Conservation (phyloP, 306 rosid species). For the Delonix regia region DNA sequence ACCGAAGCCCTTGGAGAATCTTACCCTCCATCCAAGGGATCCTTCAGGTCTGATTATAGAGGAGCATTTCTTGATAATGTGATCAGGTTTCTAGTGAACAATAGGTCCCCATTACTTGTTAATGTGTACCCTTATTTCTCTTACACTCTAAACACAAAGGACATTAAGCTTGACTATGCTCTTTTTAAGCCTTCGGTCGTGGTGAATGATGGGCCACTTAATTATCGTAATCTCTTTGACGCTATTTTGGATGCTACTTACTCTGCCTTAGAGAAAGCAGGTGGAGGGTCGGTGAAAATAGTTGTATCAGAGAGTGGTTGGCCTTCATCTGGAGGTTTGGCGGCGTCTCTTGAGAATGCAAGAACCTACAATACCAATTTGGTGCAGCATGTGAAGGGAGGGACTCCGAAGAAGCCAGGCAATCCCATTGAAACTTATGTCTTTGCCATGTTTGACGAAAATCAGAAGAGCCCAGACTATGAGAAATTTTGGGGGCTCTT, state of each 20-base stretch:
- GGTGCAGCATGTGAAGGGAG: conserved; percentile 45
- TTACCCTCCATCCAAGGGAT: conserved; percentile 53
- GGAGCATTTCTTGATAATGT: conserved; percentile 35
- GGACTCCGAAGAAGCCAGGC: conserved; percentile 49
- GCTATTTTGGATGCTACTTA: conserved; percentile 48
- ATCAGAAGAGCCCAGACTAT: conserved; percentile 15
- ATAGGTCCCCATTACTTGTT: conserved; percentile 44
- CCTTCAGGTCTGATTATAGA: conserved; percentile 11
- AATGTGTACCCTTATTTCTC: conserved; percentile 50
- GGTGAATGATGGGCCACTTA: conserved; percentile 40
- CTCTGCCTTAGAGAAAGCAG: conserved; percentile 49
- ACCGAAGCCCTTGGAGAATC: conserved; percentile 36
- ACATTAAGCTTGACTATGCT: conserved; percentile 43
- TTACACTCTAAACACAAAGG: conserved; percentile 4
- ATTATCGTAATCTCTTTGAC: conserved; percentile 50
- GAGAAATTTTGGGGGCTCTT: conserved; percentile 52
- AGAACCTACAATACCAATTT: conserved; percentile 47
- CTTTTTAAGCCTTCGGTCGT: conserved; percentile 41
- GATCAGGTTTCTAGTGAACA: conserved; percentile 32
- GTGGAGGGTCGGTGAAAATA: conserved; percentile 40
- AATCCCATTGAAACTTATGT: conserved; percentile 44
- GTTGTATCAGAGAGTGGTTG: conserved; percentile 62
- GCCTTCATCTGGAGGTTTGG: conserved; percentile 54
- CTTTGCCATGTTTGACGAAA: conserved; percentile 55
- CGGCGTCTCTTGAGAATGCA: conserved; percentile 47